Evolutionary conservation across 2,329 filamentous ascomycete genomes (phyloP).

Genomic region (Beauveria medogensis): DNA sequence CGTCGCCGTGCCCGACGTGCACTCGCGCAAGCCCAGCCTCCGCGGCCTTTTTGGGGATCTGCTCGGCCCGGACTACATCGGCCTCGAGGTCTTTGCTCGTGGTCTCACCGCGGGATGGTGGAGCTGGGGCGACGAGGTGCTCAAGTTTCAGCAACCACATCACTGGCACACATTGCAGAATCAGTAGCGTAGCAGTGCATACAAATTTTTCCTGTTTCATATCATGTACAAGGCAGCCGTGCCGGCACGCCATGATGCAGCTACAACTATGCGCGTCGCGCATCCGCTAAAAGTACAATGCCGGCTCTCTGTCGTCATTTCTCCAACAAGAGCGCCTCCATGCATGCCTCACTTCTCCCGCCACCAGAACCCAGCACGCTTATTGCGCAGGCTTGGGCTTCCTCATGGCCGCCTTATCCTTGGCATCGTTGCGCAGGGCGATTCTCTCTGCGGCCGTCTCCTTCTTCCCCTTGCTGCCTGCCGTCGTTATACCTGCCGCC

Average conservation of each 20-base stretch:
- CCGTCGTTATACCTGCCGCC: constrained; percentile 13
- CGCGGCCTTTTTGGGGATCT: constrained; percentile 49
- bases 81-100: constrained; percentile 70
- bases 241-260: constrained; percentile 4
- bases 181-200: neutral
- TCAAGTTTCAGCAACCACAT: constrained; percentile 57
- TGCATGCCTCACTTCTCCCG: neutral
- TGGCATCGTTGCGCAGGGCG: constrained; percentile 3
- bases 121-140: constrained; percentile 67
- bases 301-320: neutral
- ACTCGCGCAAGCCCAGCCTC: constrained; percentile 71
- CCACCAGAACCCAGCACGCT: neutral
- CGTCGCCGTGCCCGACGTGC: constrained; percentile 63
- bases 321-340: neutral
- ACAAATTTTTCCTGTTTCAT: constrained; percentile 14
- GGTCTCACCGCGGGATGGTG: constrained; percentile 70
- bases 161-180: constrained; percentile 35
- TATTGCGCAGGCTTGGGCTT: constrained; percentile 2
- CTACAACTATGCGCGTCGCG: constrained; percentile 13
- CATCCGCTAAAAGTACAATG: constrained; percentile 11
- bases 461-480: neutral
- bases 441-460: constrained; percentile 18
- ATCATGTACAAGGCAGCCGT: constrained; percentile 14
- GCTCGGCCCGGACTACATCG: constrained; percentile 43
- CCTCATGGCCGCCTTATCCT: neutral